These are phyloP conservation scores for Termitomyces sp. DNA, from an alignment of 768 basidiomycete genomes.

Conservation along the genomic window DNA sequence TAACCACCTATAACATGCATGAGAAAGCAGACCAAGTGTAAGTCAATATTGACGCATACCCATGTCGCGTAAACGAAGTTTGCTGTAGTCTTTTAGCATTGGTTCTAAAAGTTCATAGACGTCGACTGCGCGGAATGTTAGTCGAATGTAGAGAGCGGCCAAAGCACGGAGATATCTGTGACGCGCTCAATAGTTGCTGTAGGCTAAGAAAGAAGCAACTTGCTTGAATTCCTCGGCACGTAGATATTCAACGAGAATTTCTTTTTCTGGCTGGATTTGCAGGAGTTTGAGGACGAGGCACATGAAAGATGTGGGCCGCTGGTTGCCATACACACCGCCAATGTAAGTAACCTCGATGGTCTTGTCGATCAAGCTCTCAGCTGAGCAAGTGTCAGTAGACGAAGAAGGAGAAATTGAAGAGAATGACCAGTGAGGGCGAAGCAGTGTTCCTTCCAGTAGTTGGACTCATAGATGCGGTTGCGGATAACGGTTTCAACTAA, in stretches of 20 bases:
- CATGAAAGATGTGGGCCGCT: slow-evolving; percentile 91
- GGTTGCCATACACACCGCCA: slow-evolving; percentile 95
- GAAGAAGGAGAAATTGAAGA: not conserved
- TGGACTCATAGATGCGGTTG: slow-evolving; percentile 91
- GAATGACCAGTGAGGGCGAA: slow-evolving; percentile 88
- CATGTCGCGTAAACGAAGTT: slow-evolving; percentile 77
- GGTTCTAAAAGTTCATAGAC: slow-evolving; percentile 95
- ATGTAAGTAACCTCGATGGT: slow-evolving; percentile 78
- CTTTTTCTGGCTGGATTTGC: slow-evolving; percentile 97
- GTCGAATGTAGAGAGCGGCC: slow-evolving; percentile 89
- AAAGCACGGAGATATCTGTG: slow-evolving; percentile 88
- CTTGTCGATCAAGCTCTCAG: slow-evolving; percentile 92
- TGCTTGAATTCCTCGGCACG: slow-evolving; percentile 98
- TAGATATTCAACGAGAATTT: slow-evolving; percentile 93
- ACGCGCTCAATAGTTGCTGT: slow-evolving; percentile 1
- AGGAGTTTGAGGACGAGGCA: slow-evolving; percentile 91
- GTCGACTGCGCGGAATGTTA: slow-evolving; percentile 89
- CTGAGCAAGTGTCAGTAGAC: slow-evolving; percentile 32
- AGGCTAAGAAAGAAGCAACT: not conserved
- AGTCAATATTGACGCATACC: slow-evolving; percentile 41
- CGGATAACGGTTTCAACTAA: slow-evolving; percentile 96
- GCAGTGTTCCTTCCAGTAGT: slow-evolving; percentile 98
- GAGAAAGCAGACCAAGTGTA: slow-evolving; percentile 1
- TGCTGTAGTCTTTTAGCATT: slow-evolving; percentile 89
- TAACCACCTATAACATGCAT: slow-evolving; percentile 64